Base-by-base conservation (phyloP, 371 early-diverging fungal genomes). In the Mucor ambiguus region DNA sequence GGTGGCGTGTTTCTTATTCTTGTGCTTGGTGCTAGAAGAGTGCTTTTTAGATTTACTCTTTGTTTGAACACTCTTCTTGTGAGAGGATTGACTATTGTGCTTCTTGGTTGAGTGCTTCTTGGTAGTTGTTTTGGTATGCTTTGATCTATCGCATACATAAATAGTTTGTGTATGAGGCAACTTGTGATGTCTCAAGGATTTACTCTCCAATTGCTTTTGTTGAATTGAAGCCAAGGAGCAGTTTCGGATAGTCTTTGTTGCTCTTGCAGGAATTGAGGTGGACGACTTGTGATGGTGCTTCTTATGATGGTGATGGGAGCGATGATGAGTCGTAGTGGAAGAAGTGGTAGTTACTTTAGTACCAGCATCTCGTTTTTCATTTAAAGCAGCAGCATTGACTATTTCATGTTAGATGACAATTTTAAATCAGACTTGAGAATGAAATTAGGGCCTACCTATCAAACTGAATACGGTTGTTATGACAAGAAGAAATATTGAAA, bases 61-160 rank as follows among this genome's bases (percentile, higher is more conserved):
- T 52, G 52, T 11, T 26, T 22, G 4, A 16, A 52, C 52, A 16
- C 52, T 52, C 52, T 52, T 52, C 14, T 52, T 52, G 28, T 28
- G 52, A 52, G 52, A 24, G 3, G 52, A 52, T 28, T 52, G 24
- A 52, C 52, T 41, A 4, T 5, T 16, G 44, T 20, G 46, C 43
- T 65, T 55, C 41, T 38, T 65, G 10, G 41, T 20, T 10, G 32
- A 33, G 16, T 67, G 61, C 12, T 48, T 59, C 58, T 61, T 67
- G 24, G 44, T 44, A 3, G n/a, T 10, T 33, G 26, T 64, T 6
- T 22, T 38, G 43, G 57, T 37, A 18, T 67, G 62, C 22, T 66
- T 64, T 11, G 60, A 52, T 58, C 48, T 68, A 28, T 44, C 62
- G 14, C 68, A 68, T 12, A 58, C 63, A 49, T 58, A 68, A 52